Evolutionary conservation across 2,329 filamentous ascomycete species (phyloP).

Genomic region (Aureobasidium vineae): DNA sequence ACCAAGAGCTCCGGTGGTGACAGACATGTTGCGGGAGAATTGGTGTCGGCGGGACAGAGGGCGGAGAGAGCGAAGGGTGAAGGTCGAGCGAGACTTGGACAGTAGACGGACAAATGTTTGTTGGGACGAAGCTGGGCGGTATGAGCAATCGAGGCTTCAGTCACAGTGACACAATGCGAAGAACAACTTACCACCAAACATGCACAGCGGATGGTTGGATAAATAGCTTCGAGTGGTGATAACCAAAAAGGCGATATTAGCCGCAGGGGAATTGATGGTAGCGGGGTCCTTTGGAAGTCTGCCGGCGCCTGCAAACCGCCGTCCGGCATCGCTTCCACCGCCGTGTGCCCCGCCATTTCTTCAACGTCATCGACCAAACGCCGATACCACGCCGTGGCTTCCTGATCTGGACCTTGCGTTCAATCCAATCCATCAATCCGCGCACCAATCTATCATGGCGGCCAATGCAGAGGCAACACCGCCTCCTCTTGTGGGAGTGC

Average conservation of each 20-base stretch:
- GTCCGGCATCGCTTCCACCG: neutral
- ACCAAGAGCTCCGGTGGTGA: neutral
- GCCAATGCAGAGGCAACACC: conserved; percentile 38
- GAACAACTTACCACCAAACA: conserved; percentile 3
- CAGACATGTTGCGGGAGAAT: conserved; percentile 15
- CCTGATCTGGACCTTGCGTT: neutral
- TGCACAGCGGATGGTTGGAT: conserved; percentile 11
- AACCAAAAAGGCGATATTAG: conserved; percentile 9
- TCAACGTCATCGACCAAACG: conserved; percentile 1
- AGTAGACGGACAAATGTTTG: conserved; percentile 12
- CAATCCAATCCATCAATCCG: neutral
- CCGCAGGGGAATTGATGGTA: conserved; percentile 3
- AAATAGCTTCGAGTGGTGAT: neutral
- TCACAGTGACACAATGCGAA: neutral
- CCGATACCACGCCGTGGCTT: neutral
- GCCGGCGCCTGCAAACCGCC: neutral
- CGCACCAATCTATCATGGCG: conserved; percentile 27
- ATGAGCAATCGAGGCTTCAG: neutral
- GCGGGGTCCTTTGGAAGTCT: neutral
- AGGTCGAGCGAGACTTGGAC: neutral
- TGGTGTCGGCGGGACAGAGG: conserved; percentile 8
- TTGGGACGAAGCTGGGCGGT: conserved; percentile 11
- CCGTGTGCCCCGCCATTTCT: conserved; percentile 12
- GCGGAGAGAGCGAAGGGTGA: neutral
- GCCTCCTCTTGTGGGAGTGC: conserved; percentile 49